A percentile compares a stretch with the other conserved stretches of the same genome.
Evolutionary conservation across 306 rosid species (phyloP).

Genomic region (cucumber (Cucumis sativus)): DNA sequence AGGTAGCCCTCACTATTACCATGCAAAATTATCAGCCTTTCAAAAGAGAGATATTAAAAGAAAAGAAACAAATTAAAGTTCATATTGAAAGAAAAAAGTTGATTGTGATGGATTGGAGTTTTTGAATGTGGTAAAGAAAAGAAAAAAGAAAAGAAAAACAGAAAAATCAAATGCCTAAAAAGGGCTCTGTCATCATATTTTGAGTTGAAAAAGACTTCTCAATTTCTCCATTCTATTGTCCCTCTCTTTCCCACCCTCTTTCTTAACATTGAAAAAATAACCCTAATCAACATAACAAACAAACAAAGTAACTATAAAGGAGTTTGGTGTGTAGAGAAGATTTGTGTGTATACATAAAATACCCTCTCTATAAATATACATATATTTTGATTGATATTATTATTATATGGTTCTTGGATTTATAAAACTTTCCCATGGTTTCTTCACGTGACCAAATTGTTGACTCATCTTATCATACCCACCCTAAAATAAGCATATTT

Average conservation of each 20-base stretch:
- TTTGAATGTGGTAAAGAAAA: not conserved
- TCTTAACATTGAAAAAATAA: not conserved
- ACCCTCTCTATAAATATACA: not conserved
- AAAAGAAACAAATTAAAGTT: not conserved
- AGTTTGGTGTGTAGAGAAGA: not conserved
- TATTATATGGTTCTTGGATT: not conserved
- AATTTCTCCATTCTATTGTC: not conserved
- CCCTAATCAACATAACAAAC: not conserved
- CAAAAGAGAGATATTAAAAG: conserved; percentile 15
- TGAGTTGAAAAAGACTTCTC: not conserved
- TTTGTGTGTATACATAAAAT: not conserved
- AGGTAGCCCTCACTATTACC: not conserved
- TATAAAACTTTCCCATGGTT: not conserved
- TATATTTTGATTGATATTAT: no score
- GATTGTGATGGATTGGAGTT: not conserved
- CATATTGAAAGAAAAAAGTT: not conserved
- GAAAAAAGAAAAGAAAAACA: not conserved
- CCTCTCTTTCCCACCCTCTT: not conserved
- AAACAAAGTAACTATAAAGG: not conserved
- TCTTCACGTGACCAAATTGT: not conserved
- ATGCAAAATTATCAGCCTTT: conserved; percentile 8
- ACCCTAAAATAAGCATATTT: not conserved
- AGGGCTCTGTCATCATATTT: not conserved
- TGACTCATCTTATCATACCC: not conserved
- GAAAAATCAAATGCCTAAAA: not conserved